phyloP scores from a whole-genome alignment of 352 stramenopile genomes.

The Saprolegnia diclina region DNA sequence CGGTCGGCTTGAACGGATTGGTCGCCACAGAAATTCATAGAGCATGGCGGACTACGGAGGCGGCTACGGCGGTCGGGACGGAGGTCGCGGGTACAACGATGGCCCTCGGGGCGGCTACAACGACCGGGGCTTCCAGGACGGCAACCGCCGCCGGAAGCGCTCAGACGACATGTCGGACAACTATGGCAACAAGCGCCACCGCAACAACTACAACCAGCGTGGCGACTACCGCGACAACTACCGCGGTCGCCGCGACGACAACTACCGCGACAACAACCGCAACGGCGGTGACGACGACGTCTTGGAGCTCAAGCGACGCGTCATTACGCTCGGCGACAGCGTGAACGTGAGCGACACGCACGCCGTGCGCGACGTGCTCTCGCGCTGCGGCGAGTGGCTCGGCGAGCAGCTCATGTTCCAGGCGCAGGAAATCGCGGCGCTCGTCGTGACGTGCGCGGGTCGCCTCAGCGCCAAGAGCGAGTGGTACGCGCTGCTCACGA shows the following conservation, averaged over 20 bases:
- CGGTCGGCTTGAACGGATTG: neutral
- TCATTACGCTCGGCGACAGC: slow-evolving; percentile 28
- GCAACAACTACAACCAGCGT: slow-evolving; percentile 36
- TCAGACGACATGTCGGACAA: slow-evolving; percentile 50
- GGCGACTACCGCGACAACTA: slow-evolving; percentile 32
- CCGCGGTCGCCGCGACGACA: slow-evolving; percentile 26
- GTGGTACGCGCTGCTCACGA: slow-evolving; percentile 59
- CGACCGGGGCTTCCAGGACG: slow-evolving; percentile 16
- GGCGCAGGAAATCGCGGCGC: slow-evolving; percentile 33
- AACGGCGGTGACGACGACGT: slow-evolving; percentile 37
- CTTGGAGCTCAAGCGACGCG: slow-evolving; percentile 56
- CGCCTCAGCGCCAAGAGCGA: slow-evolving; percentile 65
- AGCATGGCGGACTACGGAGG: slow-evolving; percentile 10
- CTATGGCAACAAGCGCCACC: slow-evolving; percentile 50
- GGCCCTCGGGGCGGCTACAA: slow-evolving; percentile 29
- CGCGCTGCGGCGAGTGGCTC: slow-evolving; percentile 31
- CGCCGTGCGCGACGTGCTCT: slow-evolving; percentile 36
- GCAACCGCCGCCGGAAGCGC: slow-evolving; percentile 30
- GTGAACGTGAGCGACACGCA: slow-evolving; percentile 33
- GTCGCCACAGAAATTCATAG: neutral
- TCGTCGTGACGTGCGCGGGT: slow-evolving; percentile 48
- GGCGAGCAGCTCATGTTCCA: slow-evolving; percentile 25
- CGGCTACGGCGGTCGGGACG: slow-evolving; percentile 25
- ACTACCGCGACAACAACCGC: slow-evolving; percentile 35
- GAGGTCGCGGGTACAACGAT: slow-evolving; percentile 31